A percentile compares a stretch with the other conserved stretches of the same genome.
Evolutionary conservation across 768 basidiomycete genomes (phyloP).

Genomic region (Paxillus involutus): DNA sequence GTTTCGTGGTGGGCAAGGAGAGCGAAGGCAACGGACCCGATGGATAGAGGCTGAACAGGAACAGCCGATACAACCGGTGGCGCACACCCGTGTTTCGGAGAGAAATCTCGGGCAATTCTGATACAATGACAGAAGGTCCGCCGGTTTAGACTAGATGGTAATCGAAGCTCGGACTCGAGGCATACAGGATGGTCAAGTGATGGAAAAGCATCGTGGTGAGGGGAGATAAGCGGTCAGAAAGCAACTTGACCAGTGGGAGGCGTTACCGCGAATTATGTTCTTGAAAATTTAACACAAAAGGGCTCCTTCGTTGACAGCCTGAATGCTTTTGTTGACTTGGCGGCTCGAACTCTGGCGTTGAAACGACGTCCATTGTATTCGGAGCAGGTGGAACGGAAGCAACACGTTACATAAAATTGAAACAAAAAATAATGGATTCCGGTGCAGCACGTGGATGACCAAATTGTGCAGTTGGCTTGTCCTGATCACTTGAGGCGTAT

Average conservation of each 20-base stretch:
- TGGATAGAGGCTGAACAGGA: neutral
- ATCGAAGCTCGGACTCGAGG: neutral
- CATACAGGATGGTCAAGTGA: neutral
- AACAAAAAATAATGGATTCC: slow-evolving; percentile 3
- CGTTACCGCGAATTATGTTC: no score
- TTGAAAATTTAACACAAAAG: neutral
- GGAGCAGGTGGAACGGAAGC: neutral
- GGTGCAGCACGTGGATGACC: slow-evolving; percentile 26
- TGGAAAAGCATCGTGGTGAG: neutral
- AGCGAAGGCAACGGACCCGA: neutral
- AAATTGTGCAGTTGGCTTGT: slow-evolving; percentile 28
- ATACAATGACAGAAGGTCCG: neutral
- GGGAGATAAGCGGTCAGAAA: neutral
- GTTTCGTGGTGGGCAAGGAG: neutral
- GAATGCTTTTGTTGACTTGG: neutral
- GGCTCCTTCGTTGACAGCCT: neutral
- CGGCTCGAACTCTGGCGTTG: neutral
- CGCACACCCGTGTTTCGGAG: neutral
- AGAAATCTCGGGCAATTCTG: neutral
- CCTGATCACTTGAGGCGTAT: slow-evolving; percentile 26
- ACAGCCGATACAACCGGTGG: neutral
- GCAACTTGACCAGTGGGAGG: no score
- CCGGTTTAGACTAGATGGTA: neutral
- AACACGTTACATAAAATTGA: neutral
- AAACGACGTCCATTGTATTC: neutral